A percentile compares a stretch with the other conserved stretches of the same genome.
Conservation (phyloP, 1,284 basidiomycete genomes). For the Apiotrichum veenhuisii region DNA sequence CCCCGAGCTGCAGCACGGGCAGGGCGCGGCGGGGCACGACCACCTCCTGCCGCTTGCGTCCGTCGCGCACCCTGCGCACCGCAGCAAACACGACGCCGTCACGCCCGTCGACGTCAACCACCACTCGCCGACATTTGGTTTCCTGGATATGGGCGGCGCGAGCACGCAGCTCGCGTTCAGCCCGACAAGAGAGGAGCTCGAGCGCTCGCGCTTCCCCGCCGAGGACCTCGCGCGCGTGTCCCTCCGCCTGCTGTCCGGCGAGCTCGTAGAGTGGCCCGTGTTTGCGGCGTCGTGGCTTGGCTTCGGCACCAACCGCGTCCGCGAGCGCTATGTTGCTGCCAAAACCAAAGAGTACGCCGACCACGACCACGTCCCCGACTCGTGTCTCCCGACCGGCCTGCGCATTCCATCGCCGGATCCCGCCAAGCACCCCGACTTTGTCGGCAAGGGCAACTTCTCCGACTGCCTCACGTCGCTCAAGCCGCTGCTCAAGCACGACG, state of each 20-base stretch:
- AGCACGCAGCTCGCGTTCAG: conserved; percentile 97
- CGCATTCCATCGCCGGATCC: conserved; percentile 52
- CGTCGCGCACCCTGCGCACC: conserved; percentile 31
- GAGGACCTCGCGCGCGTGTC: conserved; percentile 74
- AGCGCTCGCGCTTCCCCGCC: conserved; percentile 50
- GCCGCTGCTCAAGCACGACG: conserved; percentile 78
- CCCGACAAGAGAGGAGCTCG: conserved; percentile 56
- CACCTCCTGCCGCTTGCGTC: conserved; percentile 39
- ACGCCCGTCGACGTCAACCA: conserved; percentile 48
- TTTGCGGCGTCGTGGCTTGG: conserved; percentile 99
- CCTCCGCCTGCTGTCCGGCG: conserved; percentile 75
- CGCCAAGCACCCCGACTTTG: conserved; percentile 60
- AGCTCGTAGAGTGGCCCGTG: conserved; percentile 83
- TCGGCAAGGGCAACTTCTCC: conserved; percentile 89
- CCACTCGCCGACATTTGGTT: conserved; percentile 79
- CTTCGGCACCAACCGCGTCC: conserved; percentile 93
- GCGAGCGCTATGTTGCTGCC: conserved; percentile 80
- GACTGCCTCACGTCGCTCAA: conserved; percentile 71
- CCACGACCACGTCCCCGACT: conserved; percentile 59
- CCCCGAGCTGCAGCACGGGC: conserved; percentile 19
- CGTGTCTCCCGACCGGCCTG: conserved; percentile 82
- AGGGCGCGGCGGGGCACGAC: conserved; percentile 27
- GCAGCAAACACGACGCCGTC: conserved; percentile 24
- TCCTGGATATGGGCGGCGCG: conserved; percentile 98
- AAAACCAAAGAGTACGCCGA: conserved; percentile 51